phyloP scores from a whole-genome alignment of 1,284 basidiomycete genomes.

The Porodaedalea pini region DNA sequence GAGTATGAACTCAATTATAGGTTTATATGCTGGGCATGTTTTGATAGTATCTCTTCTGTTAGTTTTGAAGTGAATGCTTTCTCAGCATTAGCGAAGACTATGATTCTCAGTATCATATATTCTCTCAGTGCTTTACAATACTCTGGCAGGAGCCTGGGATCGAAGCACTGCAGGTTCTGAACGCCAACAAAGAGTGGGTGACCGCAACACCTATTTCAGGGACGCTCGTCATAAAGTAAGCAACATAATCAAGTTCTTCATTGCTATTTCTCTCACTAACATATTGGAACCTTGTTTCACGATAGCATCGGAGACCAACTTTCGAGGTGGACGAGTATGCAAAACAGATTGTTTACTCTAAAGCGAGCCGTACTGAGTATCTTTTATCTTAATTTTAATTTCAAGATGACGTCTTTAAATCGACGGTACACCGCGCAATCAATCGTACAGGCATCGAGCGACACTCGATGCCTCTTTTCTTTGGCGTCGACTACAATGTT shows the following conservation, averaged over 20 bases:
- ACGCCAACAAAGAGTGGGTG: constrained; percentile 60
- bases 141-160: constrained; percentile 48
- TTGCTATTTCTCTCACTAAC: too few relatives aligned
- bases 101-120: neutral
- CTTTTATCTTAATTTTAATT: neutral
- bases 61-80: constrained; percentile 25
- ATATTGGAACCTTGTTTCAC: constrained; percentile 4
- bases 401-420: constrained; percentile 84
- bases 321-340: constrained; percentile 83
- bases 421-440: constrained; percentile 78
- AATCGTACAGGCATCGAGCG: constrained; percentile 69
- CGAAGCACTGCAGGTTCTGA: constrained; percentile 60
- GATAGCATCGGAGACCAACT: constrained; percentile 82
- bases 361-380: too few relatives aligned
- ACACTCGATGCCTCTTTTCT: constrained; percentile 81
- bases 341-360: neutral
- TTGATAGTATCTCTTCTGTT: neutral
- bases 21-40: neutral
- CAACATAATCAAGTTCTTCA: too few relatives aligned
- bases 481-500: constrained; percentile 76
- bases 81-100: neutral
- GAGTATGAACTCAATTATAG: constrained; percentile 41
- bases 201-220: constrained; percentile 57
- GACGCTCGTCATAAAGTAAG: constrained; percentile 69
- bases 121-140: constrained; percentile 80